A percentile compares a stretch with the other conserved stretches of the same genome.
Conservation (phyloP, 495 filamentous ascomycete species). For the Wilcoxina mikolae region DNA sequence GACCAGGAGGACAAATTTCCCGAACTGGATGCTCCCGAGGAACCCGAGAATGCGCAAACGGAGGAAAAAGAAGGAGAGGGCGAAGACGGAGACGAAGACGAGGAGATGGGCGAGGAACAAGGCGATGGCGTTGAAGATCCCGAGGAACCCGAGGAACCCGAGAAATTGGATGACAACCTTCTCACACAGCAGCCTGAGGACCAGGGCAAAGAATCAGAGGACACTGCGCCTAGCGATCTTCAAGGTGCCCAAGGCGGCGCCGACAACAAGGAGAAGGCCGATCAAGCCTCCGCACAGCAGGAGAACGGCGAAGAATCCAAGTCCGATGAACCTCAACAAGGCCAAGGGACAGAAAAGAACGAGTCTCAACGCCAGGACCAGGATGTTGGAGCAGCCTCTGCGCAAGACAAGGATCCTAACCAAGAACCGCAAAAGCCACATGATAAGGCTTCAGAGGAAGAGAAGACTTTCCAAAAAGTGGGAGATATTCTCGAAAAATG, state of each 20-base stretch:
- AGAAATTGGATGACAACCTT: constrained; percentile 33
- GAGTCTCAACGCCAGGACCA: constrained; percentile 31
- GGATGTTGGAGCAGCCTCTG: constrained; percentile 35
- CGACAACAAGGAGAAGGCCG: constrained; percentile 17
- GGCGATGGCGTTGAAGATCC: constrained; percentile 33
- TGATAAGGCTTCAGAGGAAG: constrained; percentile 34
- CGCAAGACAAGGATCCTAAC: constrained; percentile 33
- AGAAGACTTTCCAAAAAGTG: constrained; percentile 71
- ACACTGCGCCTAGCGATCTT: constrained; percentile 54
- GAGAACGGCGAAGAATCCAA: constrained; percentile 33
- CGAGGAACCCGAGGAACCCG: constrained; percentile 35
- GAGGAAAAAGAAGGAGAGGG: constrained; percentile 23
- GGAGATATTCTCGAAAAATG: constrained; percentile 87
- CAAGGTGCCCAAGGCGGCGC: constrained; percentile 37
- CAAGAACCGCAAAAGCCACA: constrained; percentile 39
- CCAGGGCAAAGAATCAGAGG: constrained; percentile 34
- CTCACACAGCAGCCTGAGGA: constrained; percentile 33
- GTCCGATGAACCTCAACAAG: constrained; percentile 13
- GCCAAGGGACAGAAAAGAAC: constrained; percentile 31
- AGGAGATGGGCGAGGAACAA: constrained; percentile 31
- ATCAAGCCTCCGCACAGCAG: constrained; percentile 32
- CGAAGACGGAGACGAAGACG: constrained; percentile 23
- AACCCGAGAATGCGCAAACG: constrained; percentile 5
- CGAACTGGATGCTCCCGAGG: constrained; percentile 16
- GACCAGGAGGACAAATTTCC: constrained; percentile 33